Percentiles rank a stretch among this genome's conserved stretches.
Evolutionary conservation across 306 rosid species (phyloP).

Genomic region (Cicer yamashitae): DNA sequence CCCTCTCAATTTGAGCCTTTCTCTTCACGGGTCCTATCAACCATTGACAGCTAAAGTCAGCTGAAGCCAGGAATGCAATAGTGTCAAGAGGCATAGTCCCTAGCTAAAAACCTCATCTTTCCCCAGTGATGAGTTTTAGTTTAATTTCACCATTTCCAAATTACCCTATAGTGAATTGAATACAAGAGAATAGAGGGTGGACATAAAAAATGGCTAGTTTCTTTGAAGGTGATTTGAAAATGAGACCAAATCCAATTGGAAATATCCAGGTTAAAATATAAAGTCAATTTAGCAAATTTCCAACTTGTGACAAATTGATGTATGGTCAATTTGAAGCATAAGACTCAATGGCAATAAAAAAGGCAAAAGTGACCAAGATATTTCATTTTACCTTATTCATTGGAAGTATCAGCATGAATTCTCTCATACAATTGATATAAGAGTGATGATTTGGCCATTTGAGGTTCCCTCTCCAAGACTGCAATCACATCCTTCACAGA

Average conservation of each 20-base stretch:
- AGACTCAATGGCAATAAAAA: conserved; percentile 19
- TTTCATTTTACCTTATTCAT: conserved; percentile 52
- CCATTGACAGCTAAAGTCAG: too few species aligned
- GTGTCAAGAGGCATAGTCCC: background rate
- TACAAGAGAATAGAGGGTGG: background rate
- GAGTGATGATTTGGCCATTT: conserved; percentile 77
- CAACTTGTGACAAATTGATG: background rate
- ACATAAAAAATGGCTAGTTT: background rate
- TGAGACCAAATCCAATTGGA: background rate
- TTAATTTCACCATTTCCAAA: conserved; percentile 30
- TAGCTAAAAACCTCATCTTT: conserved; percentile 7
- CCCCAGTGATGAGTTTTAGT: background rate
- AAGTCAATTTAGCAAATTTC: conserved; percentile 6
- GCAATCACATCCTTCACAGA: conserved; percentile 84
- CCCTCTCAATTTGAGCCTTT: too few species aligned
- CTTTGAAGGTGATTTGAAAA: background rate
- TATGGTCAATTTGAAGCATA: background rate
- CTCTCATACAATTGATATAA: conserved; percentile 70
- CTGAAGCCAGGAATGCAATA: background rate
- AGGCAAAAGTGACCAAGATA: conserved; percentile 4
- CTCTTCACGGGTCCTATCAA: too few species aligned
- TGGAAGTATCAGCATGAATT: conserved; percentile 52
- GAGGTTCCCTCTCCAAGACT: conserved; percentile 91
- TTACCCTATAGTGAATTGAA: conserved; percentile 7
- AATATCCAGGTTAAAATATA: background rate